Percentiles rank a stretch among this genome's conserved stretches.
Conservation (phyloP, 129 eudicot genomes). For the Rutidosis leptorrhynchoides region DNA sequence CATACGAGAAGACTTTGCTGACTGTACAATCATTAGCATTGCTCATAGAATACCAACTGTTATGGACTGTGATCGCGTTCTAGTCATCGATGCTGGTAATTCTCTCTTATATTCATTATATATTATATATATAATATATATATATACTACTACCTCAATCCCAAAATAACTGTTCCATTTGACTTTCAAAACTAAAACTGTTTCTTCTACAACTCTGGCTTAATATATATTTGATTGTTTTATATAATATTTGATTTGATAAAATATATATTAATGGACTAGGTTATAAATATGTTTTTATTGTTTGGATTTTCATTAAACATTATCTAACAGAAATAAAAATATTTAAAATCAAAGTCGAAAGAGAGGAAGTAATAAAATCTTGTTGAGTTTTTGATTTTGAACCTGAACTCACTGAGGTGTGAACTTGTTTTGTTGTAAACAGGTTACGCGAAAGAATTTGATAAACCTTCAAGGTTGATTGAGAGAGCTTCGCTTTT, state of each 20-base stretch:
- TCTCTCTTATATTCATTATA: not conserved
- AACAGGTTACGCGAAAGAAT: slow-evolving; percentile 49
- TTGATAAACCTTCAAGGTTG: slow-evolving; percentile 41
- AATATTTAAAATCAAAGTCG: too few species aligned
- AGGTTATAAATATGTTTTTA: too few species aligned
- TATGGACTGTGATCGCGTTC: slow-evolving; percentile 86
- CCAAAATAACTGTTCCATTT: not conserved
- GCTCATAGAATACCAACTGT: slow-evolving; percentile 95
- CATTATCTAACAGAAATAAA: too few species aligned
- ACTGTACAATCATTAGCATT: slow-evolving; percentile 80
- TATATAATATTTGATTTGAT: too few species aligned
- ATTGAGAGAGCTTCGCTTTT: slow-evolving; percentile 42
- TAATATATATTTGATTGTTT: too few species aligned
- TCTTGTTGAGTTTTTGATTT: not conserved
- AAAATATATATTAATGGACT: too few species aligned
- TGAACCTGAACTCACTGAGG: not conserved
- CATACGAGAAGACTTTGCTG: slow-evolving; percentile 74
- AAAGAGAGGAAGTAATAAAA: not conserved
- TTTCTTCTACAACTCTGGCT: too few species aligned
- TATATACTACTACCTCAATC: too few species aligned
- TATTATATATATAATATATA: too few species aligned
- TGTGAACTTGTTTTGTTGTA: not conserved
- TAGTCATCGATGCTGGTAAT: slow-evolving; percentile 81
- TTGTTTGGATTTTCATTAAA: too few species aligned
- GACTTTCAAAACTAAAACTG: too few species aligned